A percentile compares a stretch with the other conserved stretches of the same genome.
Evolutionary conservation across 2,329 filamentous ascomycete genomes (phyloP).

Genomic region (Colletotrichum cordylinicola): DNA sequence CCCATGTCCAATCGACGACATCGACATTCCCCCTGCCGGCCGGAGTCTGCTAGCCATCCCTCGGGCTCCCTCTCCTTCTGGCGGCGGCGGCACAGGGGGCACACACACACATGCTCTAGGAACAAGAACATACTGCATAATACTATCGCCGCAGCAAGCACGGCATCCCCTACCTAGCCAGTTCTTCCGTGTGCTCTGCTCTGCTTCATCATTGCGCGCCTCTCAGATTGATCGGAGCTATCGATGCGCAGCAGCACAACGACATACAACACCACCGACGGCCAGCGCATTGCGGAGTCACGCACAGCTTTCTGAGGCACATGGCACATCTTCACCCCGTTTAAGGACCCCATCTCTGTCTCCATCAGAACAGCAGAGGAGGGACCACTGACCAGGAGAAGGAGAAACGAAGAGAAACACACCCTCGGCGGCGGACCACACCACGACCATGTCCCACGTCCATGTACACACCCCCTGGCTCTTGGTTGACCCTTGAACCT

Average conservation of each 20-base stretch:
- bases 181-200: background rate
- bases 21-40: slow-evolving; percentile 16
- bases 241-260: background rate
- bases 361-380: background rate
- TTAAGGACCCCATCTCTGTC: background rate
- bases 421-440: background rate
- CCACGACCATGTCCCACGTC: background rate
- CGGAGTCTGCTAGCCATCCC: background rate
- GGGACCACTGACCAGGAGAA: background rate
- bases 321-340: background rate
- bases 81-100: background rate
- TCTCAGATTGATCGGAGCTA: background rate
- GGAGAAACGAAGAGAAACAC: background rate
- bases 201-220: background rate
- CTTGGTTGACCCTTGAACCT: slow-evolving; percentile 2
- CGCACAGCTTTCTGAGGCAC: background rate
- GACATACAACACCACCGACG: background rate
- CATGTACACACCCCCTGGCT: background rate
- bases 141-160: background rate
- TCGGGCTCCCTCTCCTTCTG: background rate
- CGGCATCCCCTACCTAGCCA: background rate
- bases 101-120: background rate
- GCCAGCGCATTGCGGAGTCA: background rate
- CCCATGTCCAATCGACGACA: slow-evolving; percentile 15
- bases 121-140: background rate